Evolutionary conservation across 2,329 filamentous ascomycete genomes (phyloP).

Genomic region (Fusarium sp.): DNA sequence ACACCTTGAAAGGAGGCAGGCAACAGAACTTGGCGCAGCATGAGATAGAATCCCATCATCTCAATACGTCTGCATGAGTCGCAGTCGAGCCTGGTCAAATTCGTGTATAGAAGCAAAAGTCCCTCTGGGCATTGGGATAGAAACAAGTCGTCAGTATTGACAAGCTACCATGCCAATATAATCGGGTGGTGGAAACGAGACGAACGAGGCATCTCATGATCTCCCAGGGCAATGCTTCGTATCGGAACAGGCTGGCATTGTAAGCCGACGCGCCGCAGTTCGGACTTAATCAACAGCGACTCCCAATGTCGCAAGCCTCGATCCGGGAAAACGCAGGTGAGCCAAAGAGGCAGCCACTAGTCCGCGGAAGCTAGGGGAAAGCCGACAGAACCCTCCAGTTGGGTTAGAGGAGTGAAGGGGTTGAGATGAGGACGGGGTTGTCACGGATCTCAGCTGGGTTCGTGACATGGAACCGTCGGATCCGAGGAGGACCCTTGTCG

Average conservation of each 20-base stretch:
- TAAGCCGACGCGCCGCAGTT: conserved; percentile 11
- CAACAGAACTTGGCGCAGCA: not conserved
- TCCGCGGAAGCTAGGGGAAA: conserved; percentile 10
- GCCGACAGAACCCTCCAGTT: conserved; percentile 1
- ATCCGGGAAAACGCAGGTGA: conserved; percentile 13
- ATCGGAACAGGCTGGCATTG: conserved; percentile 17
- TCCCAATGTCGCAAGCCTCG: not conserved
- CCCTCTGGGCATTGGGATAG: not conserved
- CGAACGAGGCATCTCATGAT: conserved; percentile 2
- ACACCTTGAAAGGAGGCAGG: not conserved
- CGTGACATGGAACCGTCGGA: conserved; percentile 35
- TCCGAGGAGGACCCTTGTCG: conserved; percentile 32
- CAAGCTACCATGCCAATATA: not conserved
- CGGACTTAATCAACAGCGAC: conserved; percentile 3
- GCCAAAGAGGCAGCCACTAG: conserved; percentile 16
- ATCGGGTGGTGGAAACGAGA: not conserved
- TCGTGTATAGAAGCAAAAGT: not conserved
- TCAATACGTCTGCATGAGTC: not conserved
- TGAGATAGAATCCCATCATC: not conserved
- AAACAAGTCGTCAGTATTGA: not conserved
- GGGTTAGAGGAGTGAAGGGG: conserved; percentile 17
- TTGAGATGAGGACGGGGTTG: conserved; percentile 31
- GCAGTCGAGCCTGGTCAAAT: too few relatives aligned
- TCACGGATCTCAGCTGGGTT: conserved; percentile 46
- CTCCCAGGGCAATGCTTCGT: conserved; percentile 5